Conservation (phyloP, 257 asterid species). For the Solanum peruvianum region DNA sequence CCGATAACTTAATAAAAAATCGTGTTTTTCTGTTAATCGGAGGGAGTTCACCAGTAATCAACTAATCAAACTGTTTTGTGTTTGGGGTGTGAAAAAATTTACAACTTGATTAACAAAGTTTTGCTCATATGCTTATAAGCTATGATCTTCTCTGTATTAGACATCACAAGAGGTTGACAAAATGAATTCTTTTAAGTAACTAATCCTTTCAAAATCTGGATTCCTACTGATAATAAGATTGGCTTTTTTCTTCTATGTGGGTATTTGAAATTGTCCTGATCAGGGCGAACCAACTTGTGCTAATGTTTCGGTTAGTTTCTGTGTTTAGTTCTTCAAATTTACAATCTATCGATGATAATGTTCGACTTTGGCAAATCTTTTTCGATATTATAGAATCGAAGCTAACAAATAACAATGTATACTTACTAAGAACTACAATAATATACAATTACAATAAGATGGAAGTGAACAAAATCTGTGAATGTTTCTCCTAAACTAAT, state of each 20-base stretch:
- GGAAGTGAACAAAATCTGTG: background rate
- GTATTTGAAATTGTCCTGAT: background rate
- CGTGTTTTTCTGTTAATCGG: background rate
- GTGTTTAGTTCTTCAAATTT: too few relatives aligned
- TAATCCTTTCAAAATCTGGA: background rate
- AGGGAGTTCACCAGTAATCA: background rate
- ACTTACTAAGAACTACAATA: background rate
- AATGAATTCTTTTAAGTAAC: background rate
- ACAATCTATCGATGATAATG: background rate
- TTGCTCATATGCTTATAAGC: background rate
- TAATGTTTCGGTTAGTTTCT: too few relatives aligned
- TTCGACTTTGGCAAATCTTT: background rate
- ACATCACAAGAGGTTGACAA: background rate
- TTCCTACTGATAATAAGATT: background rate
- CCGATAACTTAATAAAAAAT: background rate
- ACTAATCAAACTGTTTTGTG: background rate
- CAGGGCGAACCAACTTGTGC: background rate
- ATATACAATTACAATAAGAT: background rate
- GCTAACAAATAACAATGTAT: background rate
- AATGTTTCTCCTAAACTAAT: constrained; percentile 28
- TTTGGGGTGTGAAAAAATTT: background rate
- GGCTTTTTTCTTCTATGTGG: background rate
- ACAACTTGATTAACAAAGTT: background rate
- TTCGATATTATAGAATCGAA: background rate
- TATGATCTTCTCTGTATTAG: background rate